Evolutionary conservation across 176 grass and related monocot species (phyloP).

Genomic region (Aegilops speltoides): DNA sequence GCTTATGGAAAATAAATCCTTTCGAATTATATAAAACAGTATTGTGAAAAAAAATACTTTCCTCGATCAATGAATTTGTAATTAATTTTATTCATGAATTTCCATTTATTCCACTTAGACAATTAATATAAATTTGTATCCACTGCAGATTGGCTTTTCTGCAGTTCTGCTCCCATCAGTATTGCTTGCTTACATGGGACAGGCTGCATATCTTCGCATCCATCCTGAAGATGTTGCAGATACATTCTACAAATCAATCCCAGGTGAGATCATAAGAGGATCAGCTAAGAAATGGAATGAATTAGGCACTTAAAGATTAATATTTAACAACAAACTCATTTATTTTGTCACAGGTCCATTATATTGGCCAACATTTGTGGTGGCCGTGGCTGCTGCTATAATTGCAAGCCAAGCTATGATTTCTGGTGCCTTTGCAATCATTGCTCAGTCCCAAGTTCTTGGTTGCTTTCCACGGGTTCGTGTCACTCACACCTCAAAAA

Average conservation of each 20-base stretch:
- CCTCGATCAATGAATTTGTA: background rate
- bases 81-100: slow-evolving; percentile 18
- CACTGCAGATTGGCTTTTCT: slow-evolving; percentile 63
- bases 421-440: slow-evolving; percentile 70
- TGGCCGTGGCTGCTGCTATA: slow-evolving; percentile 57
- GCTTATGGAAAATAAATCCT: background rate
- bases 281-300: slow-evolving; percentile 18
- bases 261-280: slow-evolving; percentile 39
- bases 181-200: slow-evolving; percentile 61
- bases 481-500: slow-evolving; percentile 61
- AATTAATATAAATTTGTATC: slow-evolving; percentile 9
- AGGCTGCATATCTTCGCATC: slow-evolving; percentile 62
- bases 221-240: slow-evolving; percentile 44
- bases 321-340: background rate
- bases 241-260: slow-evolving; percentile 79
- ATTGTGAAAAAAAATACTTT: slow-evolving; percentile 1
- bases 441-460: slow-evolving; percentile 58
- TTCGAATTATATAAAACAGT: background rate
- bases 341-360: slow-evolving; percentile 40
- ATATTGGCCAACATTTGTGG: slow-evolving; percentile 65
- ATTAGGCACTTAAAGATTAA: background rate
- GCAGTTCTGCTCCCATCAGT: slow-evolving; percentile 57
- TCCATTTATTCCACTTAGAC: background rate
- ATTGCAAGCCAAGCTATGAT: slow-evolving; percentile 84
- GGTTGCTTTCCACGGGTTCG: slow-evolving; percentile 70